A percentile compares a stretch with the other conserved stretches of the same genome.
Evolutionary conservation across 1,139 yeast genomes (phyloP).

Genomic region (Blastobotrys arbuscula): DNA sequence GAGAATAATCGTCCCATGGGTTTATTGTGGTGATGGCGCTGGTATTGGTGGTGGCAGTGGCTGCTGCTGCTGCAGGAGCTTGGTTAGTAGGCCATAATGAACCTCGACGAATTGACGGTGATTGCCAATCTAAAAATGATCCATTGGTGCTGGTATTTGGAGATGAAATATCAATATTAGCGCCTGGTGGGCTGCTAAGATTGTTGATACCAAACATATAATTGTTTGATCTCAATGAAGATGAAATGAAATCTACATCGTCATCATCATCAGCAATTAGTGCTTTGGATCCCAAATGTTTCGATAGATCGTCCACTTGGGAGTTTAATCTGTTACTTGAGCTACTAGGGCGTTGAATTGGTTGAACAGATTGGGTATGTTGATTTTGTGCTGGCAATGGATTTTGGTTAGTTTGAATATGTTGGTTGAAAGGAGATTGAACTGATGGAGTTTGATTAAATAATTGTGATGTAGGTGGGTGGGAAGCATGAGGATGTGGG

Average conservation of each 20-base stretch:
- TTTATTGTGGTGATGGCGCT: slow-evolving; percentile 2
- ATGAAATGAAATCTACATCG: too few species aligned
- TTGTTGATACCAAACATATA: too few species aligned
- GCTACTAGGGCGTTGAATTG: slow-evolving; percentile 14
- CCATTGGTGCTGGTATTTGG: neutral
- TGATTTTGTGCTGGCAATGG: neutral
- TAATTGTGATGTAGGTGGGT: too few species aligned
- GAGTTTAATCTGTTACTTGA: slow-evolving; percentile 1
- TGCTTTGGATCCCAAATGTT: slow-evolving; percentile 25
- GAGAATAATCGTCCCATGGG: neutral
- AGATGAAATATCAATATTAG: too few species aligned
- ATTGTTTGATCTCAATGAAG: neutral
- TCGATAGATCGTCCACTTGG: slow-evolving; percentile 21
- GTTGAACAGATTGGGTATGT: slow-evolving; percentile 11
- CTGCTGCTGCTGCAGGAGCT: neutral
- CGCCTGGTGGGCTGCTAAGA: too few species aligned
- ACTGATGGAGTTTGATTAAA: neutral
- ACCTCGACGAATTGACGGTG: neutral
- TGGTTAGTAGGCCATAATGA: neutral
- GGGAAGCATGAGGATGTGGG: too few species aligned
- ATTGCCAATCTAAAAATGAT: neutral
- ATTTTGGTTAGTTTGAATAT: neutral
- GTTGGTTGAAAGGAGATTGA: neutral
- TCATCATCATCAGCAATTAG: slow-evolving; percentile 22
- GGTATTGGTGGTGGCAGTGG: neutral